phyloP scores from a whole-genome alignment of 345 rosid genomes.

The Gynandropsis gynandra region DNA sequence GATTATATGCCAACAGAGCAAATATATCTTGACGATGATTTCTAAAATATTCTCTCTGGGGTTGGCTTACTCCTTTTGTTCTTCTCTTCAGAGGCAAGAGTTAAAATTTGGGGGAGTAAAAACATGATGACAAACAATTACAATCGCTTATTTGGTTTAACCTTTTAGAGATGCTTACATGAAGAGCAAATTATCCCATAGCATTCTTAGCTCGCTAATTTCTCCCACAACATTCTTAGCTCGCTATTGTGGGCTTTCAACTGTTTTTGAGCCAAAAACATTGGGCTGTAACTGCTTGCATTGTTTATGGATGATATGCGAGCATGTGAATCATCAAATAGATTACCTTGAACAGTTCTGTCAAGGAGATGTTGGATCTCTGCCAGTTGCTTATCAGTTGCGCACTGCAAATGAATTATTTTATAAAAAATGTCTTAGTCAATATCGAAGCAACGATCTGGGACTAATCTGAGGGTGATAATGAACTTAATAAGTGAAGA shows the following conservation, averaged over 20 bases:
- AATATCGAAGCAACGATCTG: constrained; percentile 10
- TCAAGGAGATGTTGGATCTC: constrained; percentile 74
- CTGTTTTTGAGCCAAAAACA: too few species aligned
- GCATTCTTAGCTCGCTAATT: too few species aligned
- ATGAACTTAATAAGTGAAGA: constrained; percentile 10
- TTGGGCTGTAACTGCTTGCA: not conserved
- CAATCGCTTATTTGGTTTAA: constrained; percentile 12
- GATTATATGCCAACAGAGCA: not conserved
- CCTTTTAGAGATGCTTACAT: constrained; percentile 7
- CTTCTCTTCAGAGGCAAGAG: constrained; percentile 8
- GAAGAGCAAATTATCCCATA: too few species aligned
- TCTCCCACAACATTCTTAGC: not conserved
- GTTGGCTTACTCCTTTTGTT: constrained; percentile 1
- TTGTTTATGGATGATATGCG: constrained; percentile 1
- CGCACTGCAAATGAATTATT: constrained; percentile 37
- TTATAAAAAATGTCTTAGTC: constrained; percentile 13
- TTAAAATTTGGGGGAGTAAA: constrained; percentile 7
- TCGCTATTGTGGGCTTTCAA: constrained; percentile 6
- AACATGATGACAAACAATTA: constrained; percentile 7
- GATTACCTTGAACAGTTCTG: constrained; percentile 74
- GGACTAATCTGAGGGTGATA: constrained; percentile 8
- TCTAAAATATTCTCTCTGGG: not conserved
- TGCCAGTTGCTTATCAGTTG: constrained; percentile 45
- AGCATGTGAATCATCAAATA: constrained; percentile 8
- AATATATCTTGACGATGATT: not conserved